Evolutionary conservation across 2,329 filamentous ascomycete genomes (phyloP).

Genomic region (Dryadomyces sulphureus): DNA sequence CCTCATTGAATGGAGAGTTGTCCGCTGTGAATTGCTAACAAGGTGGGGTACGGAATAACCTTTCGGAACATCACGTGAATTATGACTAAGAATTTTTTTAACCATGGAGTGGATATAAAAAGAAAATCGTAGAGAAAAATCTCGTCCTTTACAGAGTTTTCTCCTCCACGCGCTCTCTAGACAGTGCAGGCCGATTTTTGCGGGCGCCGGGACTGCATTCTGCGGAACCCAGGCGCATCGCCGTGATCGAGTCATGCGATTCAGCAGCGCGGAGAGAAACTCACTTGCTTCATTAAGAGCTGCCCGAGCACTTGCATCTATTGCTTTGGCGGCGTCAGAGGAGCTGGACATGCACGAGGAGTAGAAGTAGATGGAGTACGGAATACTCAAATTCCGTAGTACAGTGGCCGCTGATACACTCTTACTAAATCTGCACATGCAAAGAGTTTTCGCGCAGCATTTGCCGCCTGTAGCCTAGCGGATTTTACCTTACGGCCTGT

Average conservation of each 20-base stretch:
- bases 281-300: constrained; percentile 39
- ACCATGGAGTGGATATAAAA: too few relatives aligned
- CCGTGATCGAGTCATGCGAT: constrained; percentile 50
- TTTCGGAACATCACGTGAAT: background rate
- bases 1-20: background rate
- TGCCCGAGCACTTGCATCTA: constrained; percentile 31
- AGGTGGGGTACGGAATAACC: constrained; percentile 1
- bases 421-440: too few relatives aligned
- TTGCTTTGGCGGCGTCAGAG: constrained; percentile 80
- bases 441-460: too few relatives aligned
- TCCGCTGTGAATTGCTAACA: background rate
- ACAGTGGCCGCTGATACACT: too few relatives aligned
- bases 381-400: too few relatives aligned
- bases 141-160: background rate
- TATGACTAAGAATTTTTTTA: background rate
- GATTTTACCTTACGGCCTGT: too few relatives aligned
- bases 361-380: too few relatives aligned
- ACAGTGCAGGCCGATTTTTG: constrained; percentile 67
- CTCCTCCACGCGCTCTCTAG: constrained; percentile 24
- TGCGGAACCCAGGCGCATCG: constrained; percentile 43
- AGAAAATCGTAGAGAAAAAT: too few relatives aligned
- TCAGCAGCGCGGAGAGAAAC: constrained; percentile 41
- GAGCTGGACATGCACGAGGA: constrained; percentile 53
- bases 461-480: too few relatives aligned
- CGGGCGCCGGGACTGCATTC: constrained; percentile 49